Conservation (phyloP, 495 filamentous ascomycete species). For the Penicillium manginii region DNA sequence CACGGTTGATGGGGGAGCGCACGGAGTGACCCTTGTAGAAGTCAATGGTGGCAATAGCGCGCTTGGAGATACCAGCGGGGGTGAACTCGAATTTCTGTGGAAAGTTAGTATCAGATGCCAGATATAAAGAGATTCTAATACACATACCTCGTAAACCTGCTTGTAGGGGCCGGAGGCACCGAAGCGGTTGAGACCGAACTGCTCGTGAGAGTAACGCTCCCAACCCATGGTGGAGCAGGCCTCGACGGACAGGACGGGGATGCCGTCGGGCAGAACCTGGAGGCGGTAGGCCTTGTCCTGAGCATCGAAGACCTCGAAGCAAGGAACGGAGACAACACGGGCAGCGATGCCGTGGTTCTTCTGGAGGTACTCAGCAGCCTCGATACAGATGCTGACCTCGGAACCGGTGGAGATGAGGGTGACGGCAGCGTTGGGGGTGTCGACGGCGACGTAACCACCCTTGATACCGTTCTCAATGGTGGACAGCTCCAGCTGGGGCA, state of each 20-base stretch:
- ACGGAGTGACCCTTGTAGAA: slow-evolving; percentile 95
- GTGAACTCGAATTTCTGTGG: slow-evolving; percentile 97
- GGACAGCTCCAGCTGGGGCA: slow-evolving; percentile 94
- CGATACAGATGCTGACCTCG: slow-evolving; percentile 91
- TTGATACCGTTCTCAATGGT: slow-evolving; percentile 85
- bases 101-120: slow-evolving; percentile 9
- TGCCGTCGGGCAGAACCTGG: slow-evolving; percentile 87
- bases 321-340: slow-evolving; percentile 94
- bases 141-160: slow-evolving; percentile 89
- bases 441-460: slow-evolving; percentile 90
- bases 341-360: slow-evolving; percentile 87
- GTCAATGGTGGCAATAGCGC: slow-evolving; percentile 84
- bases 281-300: slow-evolving; percentile 94
- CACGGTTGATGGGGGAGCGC: slow-evolving; percentile 94
- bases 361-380: slow-evolving; percentile 86
- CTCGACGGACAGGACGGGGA: slow-evolving; percentile 92
- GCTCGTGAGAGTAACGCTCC: slow-evolving; percentile 98
- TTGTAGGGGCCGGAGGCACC: slow-evolving; percentile 96
- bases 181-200: slow-evolving; percentile 98
- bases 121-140: neutral
- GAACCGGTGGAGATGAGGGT: slow-evolving; percentile 95
- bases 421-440: slow-evolving; percentile 80
- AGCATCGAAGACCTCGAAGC: slow-evolving; percentile 95
- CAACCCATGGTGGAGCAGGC: slow-evolving; percentile 92
- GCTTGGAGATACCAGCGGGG: slow-evolving; percentile 92